Base-by-base conservation (phyloP, 2,329 filamentous ascomycete genomes). In the Knoxdaviesia capensis region DNA sequence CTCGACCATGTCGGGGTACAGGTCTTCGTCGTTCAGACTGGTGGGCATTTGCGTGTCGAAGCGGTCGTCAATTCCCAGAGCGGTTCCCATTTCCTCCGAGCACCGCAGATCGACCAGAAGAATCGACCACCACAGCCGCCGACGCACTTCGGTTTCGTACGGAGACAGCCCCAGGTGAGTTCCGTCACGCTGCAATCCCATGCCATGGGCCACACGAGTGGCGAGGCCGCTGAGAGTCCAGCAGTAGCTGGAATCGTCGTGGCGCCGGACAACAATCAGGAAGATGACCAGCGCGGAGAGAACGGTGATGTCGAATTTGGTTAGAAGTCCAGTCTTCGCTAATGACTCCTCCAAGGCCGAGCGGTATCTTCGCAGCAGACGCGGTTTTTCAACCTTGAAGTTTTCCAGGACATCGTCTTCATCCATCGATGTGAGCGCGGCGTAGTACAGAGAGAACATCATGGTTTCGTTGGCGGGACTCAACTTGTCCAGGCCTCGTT, bases 391-490 rank as follows among this genome's bases (percentile, higher is more conserved):
- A 7, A 73, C 76, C 58, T 75, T 70, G 1, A 69, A 64, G n/a
- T 72, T 64, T 33, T 72, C 69, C 42, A 80, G 62, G 0, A 20
- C 20, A 20, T 20, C 20, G 20, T 20, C 20, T 20, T 20, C 20
- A 20, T 20, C 20, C 20, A 20, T 20, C 20, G 71, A 75, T 4
- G 65, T 68, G 29, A 76, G 63, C 4, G 71, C 68, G 2, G 64
- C 63, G 40, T 68, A 74, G 50, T 76, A 77, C 31, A 77, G 65
- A 43, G 72, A 58, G 50, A 81, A 81, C 50, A 79, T 64, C 7
- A 83, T 56, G 1, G 75, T 74, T 50, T 80, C 74, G 5, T 74
- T 59, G 0, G 20, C 20, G 20, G 60, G 61, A 1, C 69, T 64
- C 0, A 62, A 65, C 1, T 85, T 62, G 32, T 63, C 71, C 37